Percentiles rank a stretch among this genome's conserved stretches.
Evolutionary conservation across 140 eudicot species (phyloP).

Genomic region (Anethum foeniculum): DNA sequence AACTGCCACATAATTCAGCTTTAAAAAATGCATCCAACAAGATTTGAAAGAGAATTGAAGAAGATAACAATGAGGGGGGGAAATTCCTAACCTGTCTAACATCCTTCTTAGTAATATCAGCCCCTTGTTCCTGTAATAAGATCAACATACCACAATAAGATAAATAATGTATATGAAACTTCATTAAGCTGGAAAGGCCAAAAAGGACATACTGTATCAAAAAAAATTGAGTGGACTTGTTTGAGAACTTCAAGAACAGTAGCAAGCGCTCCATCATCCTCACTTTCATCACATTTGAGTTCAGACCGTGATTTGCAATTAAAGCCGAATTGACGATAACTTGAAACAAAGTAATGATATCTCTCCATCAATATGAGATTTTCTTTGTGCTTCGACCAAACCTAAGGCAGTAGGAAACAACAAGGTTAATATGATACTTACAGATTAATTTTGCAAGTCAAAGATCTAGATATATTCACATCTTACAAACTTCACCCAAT

Average conservation of each 20-base stretch:
- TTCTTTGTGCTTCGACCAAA: slow-evolving; percentile 62
- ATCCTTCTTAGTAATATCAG: slow-evolving; percentile 38
- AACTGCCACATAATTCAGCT: background rate
- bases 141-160: background rate
- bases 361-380: slow-evolving; percentile 72
- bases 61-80: background rate
- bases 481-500: background rate
- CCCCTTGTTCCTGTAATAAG: slow-evolving; percentile 38
- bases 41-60: background rate
- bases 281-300: slow-evolving; percentile 64
- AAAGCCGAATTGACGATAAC: slow-evolving; percentile 48
- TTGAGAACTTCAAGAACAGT: slow-evolving; percentile 52
- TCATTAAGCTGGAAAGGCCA: background rate
- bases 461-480: background rate
- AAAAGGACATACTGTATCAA: slow-evolving; percentile 38
- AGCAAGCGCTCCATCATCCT: slow-evolving; percentile 62
- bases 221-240: slow-evolving; percentile 51
- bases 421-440: background rate
- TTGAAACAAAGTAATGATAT: slow-evolving; percentile 71
- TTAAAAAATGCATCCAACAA: background rate
- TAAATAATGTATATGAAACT: background rate
- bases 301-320: slow-evolving; percentile 58
- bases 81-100: slow-evolving; percentile 45
- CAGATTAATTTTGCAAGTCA: background rate
- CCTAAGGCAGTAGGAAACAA: slow-evolving; percentile 28